Evolutionary conservation across 139 green algal genomes (phyloP).

Genomic region (Gonium pectorale): DNA sequence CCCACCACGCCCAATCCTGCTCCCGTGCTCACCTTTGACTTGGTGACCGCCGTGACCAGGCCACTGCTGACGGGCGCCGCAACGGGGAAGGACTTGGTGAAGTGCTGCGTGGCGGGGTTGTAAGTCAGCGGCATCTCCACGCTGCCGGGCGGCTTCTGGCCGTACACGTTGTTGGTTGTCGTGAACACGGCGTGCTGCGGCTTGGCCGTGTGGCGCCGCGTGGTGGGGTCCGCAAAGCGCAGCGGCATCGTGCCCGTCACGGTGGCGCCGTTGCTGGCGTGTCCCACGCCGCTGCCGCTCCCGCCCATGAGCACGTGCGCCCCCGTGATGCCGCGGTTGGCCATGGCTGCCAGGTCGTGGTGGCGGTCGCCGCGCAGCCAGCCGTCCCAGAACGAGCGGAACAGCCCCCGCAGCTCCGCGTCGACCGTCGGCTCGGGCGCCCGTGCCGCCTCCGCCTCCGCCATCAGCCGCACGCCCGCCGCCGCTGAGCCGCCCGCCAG

Average conservation of each 20-base stretch:
- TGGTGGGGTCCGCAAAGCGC: conserved; percentile 49
- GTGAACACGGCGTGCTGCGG: conserved; percentile 47
- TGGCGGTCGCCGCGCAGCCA: conserved; percentile 36
- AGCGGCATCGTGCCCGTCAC: neutral
- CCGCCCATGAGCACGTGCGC: conserved; percentile 1
- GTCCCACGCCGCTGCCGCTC: neutral
- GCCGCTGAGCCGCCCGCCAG: conserved; percentile 10
- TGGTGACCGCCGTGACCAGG: conserved; percentile 40
- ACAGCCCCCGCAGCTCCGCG: conserved; percentile 13
- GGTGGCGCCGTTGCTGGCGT: neutral
- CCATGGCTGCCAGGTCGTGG: conserved; percentile 27
- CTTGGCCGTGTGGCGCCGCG: conserved; percentile 18
- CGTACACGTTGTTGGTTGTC: conserved; percentile 46
- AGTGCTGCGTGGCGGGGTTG: conserved; percentile 25
- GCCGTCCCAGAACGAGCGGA: neutral
- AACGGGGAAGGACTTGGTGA: conserved; percentile 41
- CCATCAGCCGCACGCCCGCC: conserved; percentile 5
- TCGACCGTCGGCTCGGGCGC: conserved; percentile 26
- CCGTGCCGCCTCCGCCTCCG: neutral
- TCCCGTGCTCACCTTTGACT: conserved; percentile 48
- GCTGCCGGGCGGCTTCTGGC: conserved; percentile 1
- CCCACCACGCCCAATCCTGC: no score
- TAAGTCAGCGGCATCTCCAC: conserved; percentile 49
- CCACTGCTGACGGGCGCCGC: conserved; percentile 14
- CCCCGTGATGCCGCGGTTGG: conserved; percentile 2